Base-by-base conservation (phyloP, 352 stramenopile species). In the Peronospora belbahrii region DNA sequence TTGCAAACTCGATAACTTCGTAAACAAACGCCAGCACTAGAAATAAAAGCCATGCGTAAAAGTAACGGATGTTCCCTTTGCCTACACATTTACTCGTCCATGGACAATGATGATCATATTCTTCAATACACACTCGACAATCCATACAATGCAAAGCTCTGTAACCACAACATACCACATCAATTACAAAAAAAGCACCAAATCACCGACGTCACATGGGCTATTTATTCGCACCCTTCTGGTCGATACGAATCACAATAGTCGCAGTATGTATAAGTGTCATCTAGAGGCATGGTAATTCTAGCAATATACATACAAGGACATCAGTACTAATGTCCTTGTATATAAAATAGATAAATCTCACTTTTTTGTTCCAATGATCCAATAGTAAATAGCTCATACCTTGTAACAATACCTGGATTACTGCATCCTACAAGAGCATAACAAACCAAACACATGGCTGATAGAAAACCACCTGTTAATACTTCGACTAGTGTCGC, bases 61-160 rank as follows among this genome's bases (percentile, higher is more conserved):
- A 95, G 62, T 75, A 88, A 19, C 62, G 61, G 14, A 92, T 56
- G 47, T 87, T 95, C 43, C 71, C 52, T 37, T 73, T 76, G 47
- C 84, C 85, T 41, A 96, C 76, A 53, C 85, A 96, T 59, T 96
- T 95, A 49, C 85, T 83, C 9, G 87, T 96, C 83, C 87, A 96
- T n/a, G 87, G 87, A 60, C 87, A 96, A 42, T 96, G 87, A 66
- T 96, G 87, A 59, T 96, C 85, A 51, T 94, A 88, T 36, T 84
- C 83, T 32, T 84, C 74, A 40, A 95, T 82, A 44, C 85, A 95
- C 46, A 87, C 83, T 27, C 80, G 74, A 54, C 85, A 95, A 48
- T 94, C 81, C 60, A 86, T 79, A 48, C 85, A 95, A 43, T 95
- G 85, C 25, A 83, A 55, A 5, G 85, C 79, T 14, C 74, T 93